phyloP scores from a whole-genome alignment of 2,329 filamentous ascomycete species.

The Periconia sp. region DNA sequence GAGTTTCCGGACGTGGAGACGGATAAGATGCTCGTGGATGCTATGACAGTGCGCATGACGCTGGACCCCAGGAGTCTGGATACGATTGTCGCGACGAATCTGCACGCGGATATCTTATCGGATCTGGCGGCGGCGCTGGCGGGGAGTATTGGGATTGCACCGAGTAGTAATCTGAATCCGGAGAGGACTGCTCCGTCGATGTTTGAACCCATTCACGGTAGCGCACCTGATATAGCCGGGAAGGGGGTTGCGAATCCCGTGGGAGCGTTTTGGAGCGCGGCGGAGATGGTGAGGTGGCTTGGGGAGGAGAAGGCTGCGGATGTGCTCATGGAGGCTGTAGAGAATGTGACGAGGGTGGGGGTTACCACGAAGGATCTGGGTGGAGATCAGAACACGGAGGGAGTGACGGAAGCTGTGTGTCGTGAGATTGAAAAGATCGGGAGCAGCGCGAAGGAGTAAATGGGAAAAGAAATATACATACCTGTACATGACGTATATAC shows the following conservation, averaged over 20 bases:
- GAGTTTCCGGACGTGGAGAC: conserved; percentile 5
- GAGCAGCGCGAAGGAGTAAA: conserved; percentile 69
- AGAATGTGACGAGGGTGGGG: conserved; percentile 2
- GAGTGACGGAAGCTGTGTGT: conserved; percentile 5
- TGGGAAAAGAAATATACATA: conserved; percentile 42
- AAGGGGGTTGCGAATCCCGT: conserved; percentile 17
- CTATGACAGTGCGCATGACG: conserved; percentile 7
- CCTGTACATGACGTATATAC: neutral
- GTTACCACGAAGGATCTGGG: conserved; percentile 9
- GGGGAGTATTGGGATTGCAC: conserved; percentile 12
- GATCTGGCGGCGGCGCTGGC: conserved; percentile 9
- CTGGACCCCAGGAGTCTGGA: conserved; percentile 6
- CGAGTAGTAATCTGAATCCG: conserved; percentile 9
- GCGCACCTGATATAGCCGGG: conserved; percentile 14
- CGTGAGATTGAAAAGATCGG: conserved; percentile 42
- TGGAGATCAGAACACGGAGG: neutral
- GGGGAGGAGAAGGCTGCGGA: conserved; percentile 5
- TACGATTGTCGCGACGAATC: conserved; percentile 9
- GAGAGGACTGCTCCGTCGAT: conserved; percentile 5
- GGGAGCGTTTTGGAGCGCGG: conserved; percentile 9
- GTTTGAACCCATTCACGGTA: conserved; percentile 15
- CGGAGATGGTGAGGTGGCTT: conserved; percentile 8
- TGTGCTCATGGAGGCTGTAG: conserved; percentile 7
- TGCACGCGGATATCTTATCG: conserved; percentile 12
- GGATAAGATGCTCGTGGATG: conserved; percentile 10